These are phyloP conservation scores for Bryoglossum gracile DNA, from an alignment of 495 filamentous ascomycete genomes.

Conservation along the genomic window DNA sequence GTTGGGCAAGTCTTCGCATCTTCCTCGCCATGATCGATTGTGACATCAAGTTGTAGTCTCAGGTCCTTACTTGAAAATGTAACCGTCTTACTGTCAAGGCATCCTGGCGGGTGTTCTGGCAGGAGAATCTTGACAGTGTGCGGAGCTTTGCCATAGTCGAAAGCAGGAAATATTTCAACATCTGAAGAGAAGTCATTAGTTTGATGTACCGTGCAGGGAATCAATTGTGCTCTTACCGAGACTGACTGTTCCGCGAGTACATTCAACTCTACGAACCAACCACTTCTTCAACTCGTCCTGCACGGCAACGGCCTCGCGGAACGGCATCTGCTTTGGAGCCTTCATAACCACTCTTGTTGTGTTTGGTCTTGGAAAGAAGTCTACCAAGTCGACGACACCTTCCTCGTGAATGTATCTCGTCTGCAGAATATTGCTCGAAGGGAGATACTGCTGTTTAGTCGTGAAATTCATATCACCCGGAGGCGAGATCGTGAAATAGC, in stretches of 20 bases:
- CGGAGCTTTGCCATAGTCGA: constrained; percentile 54
- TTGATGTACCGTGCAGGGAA: not conserved
- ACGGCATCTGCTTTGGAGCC: constrained; percentile 38
- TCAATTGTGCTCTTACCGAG: constrained; percentile 30
- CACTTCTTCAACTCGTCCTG: constrained; percentile 50
- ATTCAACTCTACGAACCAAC: constrained; percentile 62
- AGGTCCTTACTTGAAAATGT: constrained; percentile 51
- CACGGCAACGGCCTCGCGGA: constrained; percentile 41
- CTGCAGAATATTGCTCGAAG: constrained; percentile 63
- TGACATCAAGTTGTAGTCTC: constrained; percentile 57
- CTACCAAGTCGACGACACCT: constrained; percentile 60
- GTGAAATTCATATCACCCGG: constrained; percentile 39
- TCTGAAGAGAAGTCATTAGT: constrained; percentile 27
- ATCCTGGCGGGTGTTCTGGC: constrained; percentile 29
- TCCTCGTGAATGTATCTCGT: constrained; percentile 64
- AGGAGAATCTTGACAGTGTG: constrained; percentile 47
- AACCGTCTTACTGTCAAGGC: constrained; percentile 44
- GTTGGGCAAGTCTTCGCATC: constrained; percentile 38
- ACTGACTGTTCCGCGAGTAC: constrained; percentile 53
- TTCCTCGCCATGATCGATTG: constrained; percentile 49
- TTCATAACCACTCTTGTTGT: constrained; percentile 22
- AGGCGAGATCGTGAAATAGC: constrained; percentile 57
- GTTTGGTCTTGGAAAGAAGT: constrained; percentile 63
- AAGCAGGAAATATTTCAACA: constrained; percentile 62
- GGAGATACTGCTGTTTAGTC: constrained; percentile 64